These are phyloP conservation scores for Stephanocyclus meneghinianus DNA, from an alignment of 352 stramenopile species.

Conservation along the genomic window DNA sequence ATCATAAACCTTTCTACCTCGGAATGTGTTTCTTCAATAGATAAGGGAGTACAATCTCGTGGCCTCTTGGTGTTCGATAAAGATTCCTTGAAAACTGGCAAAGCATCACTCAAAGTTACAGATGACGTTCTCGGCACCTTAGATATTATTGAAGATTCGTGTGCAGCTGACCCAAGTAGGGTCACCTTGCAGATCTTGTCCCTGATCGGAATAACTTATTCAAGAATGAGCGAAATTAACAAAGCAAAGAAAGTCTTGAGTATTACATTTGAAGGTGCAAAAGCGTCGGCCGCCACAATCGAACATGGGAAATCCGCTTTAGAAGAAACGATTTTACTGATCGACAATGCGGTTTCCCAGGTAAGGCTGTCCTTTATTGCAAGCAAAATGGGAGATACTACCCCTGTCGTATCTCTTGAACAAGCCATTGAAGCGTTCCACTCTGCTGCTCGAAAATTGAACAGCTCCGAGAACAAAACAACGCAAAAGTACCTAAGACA, in stretches of 20 bases:
- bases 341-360: slow-evolving; percentile 44
- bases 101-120: slow-evolving; percentile 28
- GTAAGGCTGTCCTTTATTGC: slow-evolving; percentile 46
- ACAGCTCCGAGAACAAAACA: slow-evolving; percentile 3
- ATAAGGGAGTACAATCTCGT: slow-evolving; percentile 11
- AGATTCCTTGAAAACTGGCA: slow-evolving; percentile 29
- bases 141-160: slow-evolving; percentile 20
- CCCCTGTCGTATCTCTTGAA: slow-evolving; percentile 32
- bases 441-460: slow-evolving; percentile 21
- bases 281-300: slow-evolving; percentile 7
- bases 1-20: slow-evolving; percentile 38
- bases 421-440: slow-evolving; percentile 46
- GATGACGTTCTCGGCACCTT: slow-evolving; percentile 34
- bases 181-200: slow-evolving; percentile 49
- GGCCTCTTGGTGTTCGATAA: slow-evolving; percentile 34
- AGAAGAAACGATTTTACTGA: slow-evolving; percentile 24
- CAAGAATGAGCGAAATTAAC: slow-evolving; percentile 41
- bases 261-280: slow-evolving; percentile 23
- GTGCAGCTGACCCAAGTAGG: slow-evolving; percentile 19
- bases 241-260: slow-evolving; percentile 44
- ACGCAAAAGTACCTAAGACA: slow-evolving; percentile 24
- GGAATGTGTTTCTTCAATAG: slow-evolving; percentile 4
- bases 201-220: slow-evolving; percentile 46
- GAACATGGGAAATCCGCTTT: slow-evolving; percentile 20
- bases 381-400: slow-evolving; percentile 28